phyloP scores from a whole-genome alignment of 73 alveolate species.

The Blepharisma japonicum region DNA sequence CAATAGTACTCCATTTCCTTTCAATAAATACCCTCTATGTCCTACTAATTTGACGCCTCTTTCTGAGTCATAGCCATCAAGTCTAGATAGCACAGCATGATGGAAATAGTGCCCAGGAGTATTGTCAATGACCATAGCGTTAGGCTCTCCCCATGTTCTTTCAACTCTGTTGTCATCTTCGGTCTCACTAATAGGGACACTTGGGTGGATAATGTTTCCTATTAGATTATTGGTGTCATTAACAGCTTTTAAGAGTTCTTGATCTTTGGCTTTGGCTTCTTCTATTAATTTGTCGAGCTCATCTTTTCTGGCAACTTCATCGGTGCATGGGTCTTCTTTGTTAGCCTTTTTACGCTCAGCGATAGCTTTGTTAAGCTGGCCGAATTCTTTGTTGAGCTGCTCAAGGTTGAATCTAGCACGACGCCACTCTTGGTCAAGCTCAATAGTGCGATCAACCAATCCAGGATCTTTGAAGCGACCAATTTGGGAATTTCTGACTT shows the following conservation, averaged over 20 bases:
- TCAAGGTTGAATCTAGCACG: slow-evolving; percentile 64
- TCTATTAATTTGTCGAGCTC: slow-evolving; percentile 41
- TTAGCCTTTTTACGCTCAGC: slow-evolving; percentile 68
- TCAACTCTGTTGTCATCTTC: slow-evolving; percentile 89
- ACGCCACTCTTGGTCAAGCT: slow-evolving; percentile 81
- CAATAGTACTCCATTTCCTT: slow-evolving; percentile 93
- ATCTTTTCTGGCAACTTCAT: slow-evolving; percentile 37
- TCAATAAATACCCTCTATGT: slow-evolving; percentile 97
- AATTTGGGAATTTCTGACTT: slow-evolving; percentile 53
- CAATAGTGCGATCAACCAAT: slow-evolving; percentile 61
- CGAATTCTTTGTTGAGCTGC: slow-evolving; percentile 60
- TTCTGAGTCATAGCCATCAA: slow-evolving; percentile 88
- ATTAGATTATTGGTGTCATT: slow-evolving; percentile 44
- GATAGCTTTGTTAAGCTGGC: slow-evolving; percentile 55
- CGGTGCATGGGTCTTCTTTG: slow-evolving; percentile 43
- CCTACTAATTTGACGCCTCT: slow-evolving; percentile 95
- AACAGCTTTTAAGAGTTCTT: slow-evolving; percentile 26
- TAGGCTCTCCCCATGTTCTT: slow-evolving; percentile 86
- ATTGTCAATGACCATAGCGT: slow-evolving; percentile 68
- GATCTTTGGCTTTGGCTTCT: slow-evolving; percentile 23
- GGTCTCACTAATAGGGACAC: slow-evolving; percentile 88
- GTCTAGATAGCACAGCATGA: slow-evolving; percentile 83
- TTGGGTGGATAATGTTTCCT: slow-evolving; percentile 86
- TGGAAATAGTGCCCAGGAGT: slow-evolving; percentile 94
- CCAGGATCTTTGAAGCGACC: slow-evolving; percentile 63